A percentile compares a stretch with the other conserved stretches of the same genome.
phyloP scores from a whole-genome alignment of 1,139 yeast genomes.

The Pichia sp. region DNA sequence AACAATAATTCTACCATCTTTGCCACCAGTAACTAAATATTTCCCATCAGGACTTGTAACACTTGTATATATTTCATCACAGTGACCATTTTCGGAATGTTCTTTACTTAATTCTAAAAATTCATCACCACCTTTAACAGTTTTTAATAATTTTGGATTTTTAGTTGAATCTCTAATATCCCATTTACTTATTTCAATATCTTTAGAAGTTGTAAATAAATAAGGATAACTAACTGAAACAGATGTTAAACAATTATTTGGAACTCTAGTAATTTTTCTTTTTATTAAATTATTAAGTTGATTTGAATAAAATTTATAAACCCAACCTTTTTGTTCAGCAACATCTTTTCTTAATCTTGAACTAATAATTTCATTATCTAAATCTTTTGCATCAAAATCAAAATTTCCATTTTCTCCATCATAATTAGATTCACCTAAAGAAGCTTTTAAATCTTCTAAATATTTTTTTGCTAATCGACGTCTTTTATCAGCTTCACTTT shows the following conservation, averaged over 20 bases:
- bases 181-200: constrained; percentile 77
- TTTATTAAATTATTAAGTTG: constrained; percentile 35
- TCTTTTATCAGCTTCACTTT: constrained; percentile 88
- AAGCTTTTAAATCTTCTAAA: constrained; percentile 59
- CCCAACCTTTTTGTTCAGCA: constrained; percentile 80
- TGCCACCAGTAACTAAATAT: constrained; percentile 86
- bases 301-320: constrained; percentile 53
- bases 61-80: constrained; percentile 66
- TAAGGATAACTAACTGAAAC: constrained; percentile 49
- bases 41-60: constrained; percentile 87
- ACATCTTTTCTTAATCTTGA: constrained; percentile 81
- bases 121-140: constrained; percentile 56
- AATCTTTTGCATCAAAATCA: constrained; percentile 86
- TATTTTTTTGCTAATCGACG: constrained; percentile 92
- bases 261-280: constrained; percentile 44
- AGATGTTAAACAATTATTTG: constrained; percentile 51
- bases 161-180: constrained; percentile 42
- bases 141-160: constrained; percentile 60
- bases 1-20: constrained; percentile 69
- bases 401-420: constrained; percentile 42
- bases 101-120: constrained; percentile 34
- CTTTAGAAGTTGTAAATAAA: constrained; percentile 81
- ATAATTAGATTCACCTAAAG: constrained; percentile 22
- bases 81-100: constrained; percentile 56
- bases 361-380: constrained; percentile 80